Percentiles rank a stretch among this genome's conserved stretches.
phyloP scores from a whole-genome alignment of 495 filamentous ascomycete species.

The Cairneyella variabilis region DNA sequence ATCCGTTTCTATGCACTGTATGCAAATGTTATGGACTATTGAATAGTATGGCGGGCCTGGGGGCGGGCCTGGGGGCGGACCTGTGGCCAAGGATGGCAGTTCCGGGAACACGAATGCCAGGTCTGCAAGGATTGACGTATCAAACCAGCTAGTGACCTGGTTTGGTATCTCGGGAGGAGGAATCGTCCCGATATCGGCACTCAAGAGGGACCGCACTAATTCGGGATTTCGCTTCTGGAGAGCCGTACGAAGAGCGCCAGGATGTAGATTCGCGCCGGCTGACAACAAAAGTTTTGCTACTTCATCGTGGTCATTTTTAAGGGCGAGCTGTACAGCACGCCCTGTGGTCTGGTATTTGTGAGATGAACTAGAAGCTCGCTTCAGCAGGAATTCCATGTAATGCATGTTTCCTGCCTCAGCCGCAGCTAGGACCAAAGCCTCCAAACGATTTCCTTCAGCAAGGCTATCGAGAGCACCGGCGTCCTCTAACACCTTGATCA shows the following conservation, averaged over 20 bases:
- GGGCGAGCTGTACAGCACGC: neutral
- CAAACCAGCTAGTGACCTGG: neutral
- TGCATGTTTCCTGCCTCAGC: neutral
- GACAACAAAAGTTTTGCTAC: neutral
- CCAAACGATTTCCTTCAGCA: constrained; percentile 1
- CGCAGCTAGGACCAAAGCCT: neutral
- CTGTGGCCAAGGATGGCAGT: neutral
- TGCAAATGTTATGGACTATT: neutral
- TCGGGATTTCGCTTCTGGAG: neutral
- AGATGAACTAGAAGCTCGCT: neutral
- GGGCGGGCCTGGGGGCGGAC: neutral
- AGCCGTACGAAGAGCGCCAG: neutral
- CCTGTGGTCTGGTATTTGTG: neutral
- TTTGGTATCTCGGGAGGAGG: neutral
- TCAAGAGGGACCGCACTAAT: neutral
- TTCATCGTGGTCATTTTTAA: neutral
- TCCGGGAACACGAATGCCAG: neutral
- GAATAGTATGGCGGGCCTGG: neutral
- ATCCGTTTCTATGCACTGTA: constrained; percentile 1
- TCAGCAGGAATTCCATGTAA: neutral
- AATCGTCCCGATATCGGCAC: neutral
- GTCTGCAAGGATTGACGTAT: constrained; percentile 1
- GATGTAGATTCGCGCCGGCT: neutral
- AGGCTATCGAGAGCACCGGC: constrained; percentile 2
- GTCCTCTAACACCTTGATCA: neutral